Percentiles rank a stretch among this genome's conserved stretches.
These are phyloP conservation scores for Telfairia occidentalis DNA, from an alignment of 331 rosid genomes.

Conservation along the genomic window DNA sequence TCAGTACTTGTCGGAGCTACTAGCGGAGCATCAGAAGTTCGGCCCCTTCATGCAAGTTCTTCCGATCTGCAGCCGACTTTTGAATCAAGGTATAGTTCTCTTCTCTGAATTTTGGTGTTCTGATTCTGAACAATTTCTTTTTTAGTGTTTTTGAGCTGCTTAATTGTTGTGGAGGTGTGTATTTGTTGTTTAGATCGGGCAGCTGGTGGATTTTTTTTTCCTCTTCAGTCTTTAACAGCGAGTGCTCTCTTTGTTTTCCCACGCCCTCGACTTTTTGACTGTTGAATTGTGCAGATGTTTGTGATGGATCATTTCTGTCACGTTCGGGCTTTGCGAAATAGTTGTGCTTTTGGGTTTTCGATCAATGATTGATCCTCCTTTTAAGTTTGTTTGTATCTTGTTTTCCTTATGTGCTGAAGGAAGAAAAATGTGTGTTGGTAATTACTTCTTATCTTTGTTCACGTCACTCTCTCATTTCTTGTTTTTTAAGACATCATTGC, in stretches of 20 bases:
- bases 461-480: not conserved
- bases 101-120: constrained; percentile 20
- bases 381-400: constrained; percentile 1
- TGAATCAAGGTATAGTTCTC: constrained; percentile 63
- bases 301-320: not conserved
- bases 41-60: constrained; percentile 83
- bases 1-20: constrained; percentile 84
- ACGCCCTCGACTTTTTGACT: constrained; percentile 10
- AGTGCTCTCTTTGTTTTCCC: constrained; percentile 7
- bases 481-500: not conserved
- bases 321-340: not conserved
- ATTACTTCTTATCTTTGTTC: not conserved
- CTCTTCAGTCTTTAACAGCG: not conserved
- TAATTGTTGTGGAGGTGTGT: not conserved
- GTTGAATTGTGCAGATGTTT: constrained; percentile 10
- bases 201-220: constrained; percentile 5
- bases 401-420: not conserved
- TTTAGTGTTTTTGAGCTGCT: not conserved
- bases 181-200: constrained; percentile 22
- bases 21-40: constrained; percentile 88
- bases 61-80: constrained; percentile 79
- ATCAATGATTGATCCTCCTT: not conserved
- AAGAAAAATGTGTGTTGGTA: not conserved
- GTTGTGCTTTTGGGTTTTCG: not conserved
- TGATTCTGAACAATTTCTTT: too few species aligned